These are phyloP conservation scores for Diaporthe citriasiana DNA, from an alignment of 2,329 filamentous ascomycete genomes.

Conservation along the genomic window DNA sequence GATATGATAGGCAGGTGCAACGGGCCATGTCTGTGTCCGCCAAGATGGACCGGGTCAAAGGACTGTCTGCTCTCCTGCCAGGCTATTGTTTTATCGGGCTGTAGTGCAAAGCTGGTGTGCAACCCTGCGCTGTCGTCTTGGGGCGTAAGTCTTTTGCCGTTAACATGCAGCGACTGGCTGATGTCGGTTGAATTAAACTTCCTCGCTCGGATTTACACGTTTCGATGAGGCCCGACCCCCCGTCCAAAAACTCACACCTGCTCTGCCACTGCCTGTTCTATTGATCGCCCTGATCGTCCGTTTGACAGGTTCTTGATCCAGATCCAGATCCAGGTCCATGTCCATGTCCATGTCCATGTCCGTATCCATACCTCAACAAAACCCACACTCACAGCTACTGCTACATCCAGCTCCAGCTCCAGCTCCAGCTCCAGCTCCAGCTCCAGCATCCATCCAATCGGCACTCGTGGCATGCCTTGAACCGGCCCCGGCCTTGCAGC, in stretches of 20 bases:
- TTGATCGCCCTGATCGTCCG: constrained; percentile 28
- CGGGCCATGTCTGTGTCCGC: background rate
- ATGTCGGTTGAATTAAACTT: constrained; percentile 10
- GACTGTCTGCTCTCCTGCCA: background rate
- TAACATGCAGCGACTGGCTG: constrained; percentile 4
- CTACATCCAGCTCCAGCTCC: constrained; percentile 1
- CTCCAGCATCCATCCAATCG: background rate
- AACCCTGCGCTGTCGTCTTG: background rate
- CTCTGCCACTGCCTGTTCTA: constrained; percentile 2
- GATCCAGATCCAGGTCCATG: constrained; percentile 8
- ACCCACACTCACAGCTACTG: background rate
- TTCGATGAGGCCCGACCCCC: constrained; percentile 19
- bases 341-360: background rate
- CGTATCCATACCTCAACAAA: background rate
- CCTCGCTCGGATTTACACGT: constrained; percentile 17
- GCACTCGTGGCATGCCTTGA: background rate
- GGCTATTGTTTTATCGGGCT: constrained; percentile 20
- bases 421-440: background rate
- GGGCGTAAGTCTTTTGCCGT: background rate
- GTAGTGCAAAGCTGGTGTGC: background rate
- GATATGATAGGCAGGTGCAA: constrained; percentile 27
- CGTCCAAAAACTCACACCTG: constrained; percentile 17
- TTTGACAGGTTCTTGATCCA: constrained; percentile 20
- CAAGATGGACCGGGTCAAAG: background rate
- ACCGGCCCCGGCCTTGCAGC: constrained; percentile 25